Evolutionary conservation across 2,329 filamentous ascomycete species (phyloP).

Genomic region (Calonectria fujianensis): DNA sequence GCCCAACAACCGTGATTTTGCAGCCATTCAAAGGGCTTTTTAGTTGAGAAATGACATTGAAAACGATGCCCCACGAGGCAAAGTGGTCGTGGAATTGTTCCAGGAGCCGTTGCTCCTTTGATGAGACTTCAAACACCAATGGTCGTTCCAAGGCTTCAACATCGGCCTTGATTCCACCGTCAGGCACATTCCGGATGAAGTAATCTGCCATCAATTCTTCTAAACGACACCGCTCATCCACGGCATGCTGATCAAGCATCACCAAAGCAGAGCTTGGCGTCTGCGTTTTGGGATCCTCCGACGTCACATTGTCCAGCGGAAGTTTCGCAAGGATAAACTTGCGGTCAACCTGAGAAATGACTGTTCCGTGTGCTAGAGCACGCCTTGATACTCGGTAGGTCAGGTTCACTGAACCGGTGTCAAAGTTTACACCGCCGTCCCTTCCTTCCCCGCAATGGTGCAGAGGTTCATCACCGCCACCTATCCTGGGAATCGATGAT

Average conservation of each 20-base stretch:
- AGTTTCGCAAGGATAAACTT: constrained; percentile 90
- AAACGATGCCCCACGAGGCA: constrained; percentile 83
- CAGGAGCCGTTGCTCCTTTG: constrained; percentile 77
- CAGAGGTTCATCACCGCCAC: constrained; percentile 35
- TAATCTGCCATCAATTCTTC: constrained; percentile 80
- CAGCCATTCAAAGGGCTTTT: constrained; percentile 18
- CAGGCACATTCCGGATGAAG: constrained; percentile 58
- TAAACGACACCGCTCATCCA: constrained; percentile 89
- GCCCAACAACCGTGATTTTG: constrained; percentile 69
- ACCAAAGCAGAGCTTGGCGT: constrained; percentile 74
- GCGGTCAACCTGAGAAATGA: constrained; percentile 89
- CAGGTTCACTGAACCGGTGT: constrained; percentile 55
- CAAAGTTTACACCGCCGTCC: constrained; percentile 53
- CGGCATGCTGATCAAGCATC: constrained; percentile 94
- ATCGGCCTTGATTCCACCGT: constrained; percentile 46
- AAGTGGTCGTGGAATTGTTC: constrained; percentile 74
- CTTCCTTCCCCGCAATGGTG: constrained; percentile 34
- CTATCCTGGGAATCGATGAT: constrained; percentile 65
- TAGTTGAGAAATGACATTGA: constrained; percentile 64
- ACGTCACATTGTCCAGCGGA: constrained; percentile 47
- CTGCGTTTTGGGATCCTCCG: neutral
- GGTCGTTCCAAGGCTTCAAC: constrained; percentile 69
- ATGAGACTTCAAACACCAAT: constrained; percentile 79
- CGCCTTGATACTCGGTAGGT: constrained; percentile 76
- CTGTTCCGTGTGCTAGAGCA: constrained; percentile 74